Percentiles rank a stretch among this genome's conserved stretches.
phyloP scores from a whole-genome alignment of 2,329 filamentous ascomycete species.

The Neonectria magnoliae region DNA sequence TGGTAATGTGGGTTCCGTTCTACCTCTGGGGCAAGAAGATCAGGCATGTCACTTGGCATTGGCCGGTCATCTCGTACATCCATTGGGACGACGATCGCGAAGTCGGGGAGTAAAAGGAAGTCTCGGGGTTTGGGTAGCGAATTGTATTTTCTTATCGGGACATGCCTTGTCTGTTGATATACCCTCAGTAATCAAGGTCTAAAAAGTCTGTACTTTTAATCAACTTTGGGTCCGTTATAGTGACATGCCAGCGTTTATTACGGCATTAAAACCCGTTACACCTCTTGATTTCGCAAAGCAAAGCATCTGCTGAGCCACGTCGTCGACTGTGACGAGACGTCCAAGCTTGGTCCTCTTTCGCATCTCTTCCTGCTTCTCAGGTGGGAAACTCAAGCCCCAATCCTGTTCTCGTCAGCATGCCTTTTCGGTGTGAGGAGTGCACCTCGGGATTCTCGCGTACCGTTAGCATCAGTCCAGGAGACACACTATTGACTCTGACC shows the following conservation, averaged over 20 bases:
- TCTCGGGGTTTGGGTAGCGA: not conserved
- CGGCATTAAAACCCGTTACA: slow-evolving; percentile 62
- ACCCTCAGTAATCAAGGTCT: slow-evolving; percentile 4
- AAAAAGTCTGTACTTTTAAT: not conserved
- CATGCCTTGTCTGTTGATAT: slow-evolving; percentile 13
- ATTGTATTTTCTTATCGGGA: not conserved
- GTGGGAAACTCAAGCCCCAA: slow-evolving; percentile 70
- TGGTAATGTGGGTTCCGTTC: slow-evolving; percentile 60
- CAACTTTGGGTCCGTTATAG: not conserved
- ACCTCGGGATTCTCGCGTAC: slow-evolving; percentile 38
- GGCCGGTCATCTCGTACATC: slow-evolving; percentile 57
- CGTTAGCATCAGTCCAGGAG: slow-evolving; percentile 62
- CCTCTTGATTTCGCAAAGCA: slow-evolving; percentile 59
- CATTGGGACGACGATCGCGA: slow-evolving; percentile 65
- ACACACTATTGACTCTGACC: slow-evolving; percentile 68
- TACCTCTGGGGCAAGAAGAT: slow-evolving; percentile 63
- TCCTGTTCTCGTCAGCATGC: slow-evolving; percentile 51
- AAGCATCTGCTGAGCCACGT: slow-evolving; percentile 64
- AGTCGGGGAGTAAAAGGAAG: slow-evolving; percentile 59
- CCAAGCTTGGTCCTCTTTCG: slow-evolving; percentile 69
- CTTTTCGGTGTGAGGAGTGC: not conserved
- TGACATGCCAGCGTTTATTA: slow-evolving; percentile 53
- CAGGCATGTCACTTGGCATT: slow-evolving; percentile 58
- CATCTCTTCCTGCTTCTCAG: slow-evolving; percentile 64
- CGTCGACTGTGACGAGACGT: slow-evolving; percentile 62